Base-by-base conservation (phyloP, 1,284 basidiomycete genomes). In the Irpex sp. region DNA sequence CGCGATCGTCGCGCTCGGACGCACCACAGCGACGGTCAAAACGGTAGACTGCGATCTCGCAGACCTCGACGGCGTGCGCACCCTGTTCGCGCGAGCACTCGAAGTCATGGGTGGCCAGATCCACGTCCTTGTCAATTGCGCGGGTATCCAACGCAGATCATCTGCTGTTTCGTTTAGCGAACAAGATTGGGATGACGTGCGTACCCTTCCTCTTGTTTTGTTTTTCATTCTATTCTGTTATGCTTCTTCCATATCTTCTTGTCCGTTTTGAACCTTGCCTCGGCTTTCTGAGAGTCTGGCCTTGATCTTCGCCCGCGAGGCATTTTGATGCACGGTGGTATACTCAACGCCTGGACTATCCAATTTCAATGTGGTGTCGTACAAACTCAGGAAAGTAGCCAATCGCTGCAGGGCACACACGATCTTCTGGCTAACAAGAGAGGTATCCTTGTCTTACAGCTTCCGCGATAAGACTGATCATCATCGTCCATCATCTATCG, bases 51-150 rank as follows among this genome's bases (percentile, higher is more conserved):
- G 90, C 71, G 93, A 98, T 76, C 81, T 97, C 21, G 80, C 83
- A 19, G 84, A 93, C 71, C 77, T 89, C 43, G 77, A 83, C 33
- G 79, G 83, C 35, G 92, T 97, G 67, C 87, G 84, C 69, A 71
- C 73, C 39, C 76, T 92, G 66, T 89, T 94, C 71, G 79, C 83
- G 59, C 78, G 80, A 59, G 91, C 93, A 31, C 78, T 89, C 17
- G 77, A 83, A 57, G 75, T 80, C 63, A 84, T 89, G 79, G 83
- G 79, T 51, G 85, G 83, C 56, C 78, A 85, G 61, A 89, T 98
- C 67, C 88, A 97, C 74, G 83, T 97, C 68, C 85, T 98, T 56
- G 86, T 98, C 74, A 97, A 98, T 77, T 97, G 95, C 74, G 96
- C 93, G 61, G 96, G 95, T 57, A 97, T 98, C 70, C 95, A 97